Percentiles rank a stretch among this genome's conserved stretches.
Conservation (phyloP, 495 filamentous ascomycete genomes). For the Aspergillus diversus region DNA sequence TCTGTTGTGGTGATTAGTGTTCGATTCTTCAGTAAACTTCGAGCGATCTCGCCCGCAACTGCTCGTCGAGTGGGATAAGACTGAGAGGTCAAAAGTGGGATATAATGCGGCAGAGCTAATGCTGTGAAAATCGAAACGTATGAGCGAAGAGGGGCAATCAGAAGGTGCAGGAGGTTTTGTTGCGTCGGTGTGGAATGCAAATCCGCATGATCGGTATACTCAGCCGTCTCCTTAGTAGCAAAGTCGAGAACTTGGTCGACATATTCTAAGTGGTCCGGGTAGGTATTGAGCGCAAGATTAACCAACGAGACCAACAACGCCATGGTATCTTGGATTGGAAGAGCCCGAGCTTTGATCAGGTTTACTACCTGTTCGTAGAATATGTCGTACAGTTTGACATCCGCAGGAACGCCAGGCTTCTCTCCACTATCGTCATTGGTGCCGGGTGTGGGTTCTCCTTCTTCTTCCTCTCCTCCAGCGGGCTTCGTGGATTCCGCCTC, state of each 20-base stretch:
- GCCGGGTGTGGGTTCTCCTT: constrained; percentile 27
- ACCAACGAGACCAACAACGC: constrained; percentile 88
- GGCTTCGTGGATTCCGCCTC: constrained; percentile 27
- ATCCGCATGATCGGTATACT: constrained; percentile 91
- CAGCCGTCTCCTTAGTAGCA: constrained; percentile 82
- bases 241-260: constrained; percentile 93
- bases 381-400: constrained; percentile 92
- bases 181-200: constrained; percentile 87
- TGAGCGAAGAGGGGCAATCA: constrained; percentile 83
- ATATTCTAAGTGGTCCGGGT: constrained; percentile 89
- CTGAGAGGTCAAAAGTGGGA: constrained; percentile 86
- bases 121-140: constrained; percentile 95
- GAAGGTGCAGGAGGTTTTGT: constrained; percentile 82
- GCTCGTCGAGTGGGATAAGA: constrained; percentile 91
- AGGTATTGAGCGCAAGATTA: constrained; percentile 93
- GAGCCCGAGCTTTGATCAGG: constrained; percentile 83
- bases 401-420: constrained; percentile 72
- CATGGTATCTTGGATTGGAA: constrained; percentile 93
- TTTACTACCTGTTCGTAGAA: constrained; percentile 97
- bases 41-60: constrained; percentile 84
- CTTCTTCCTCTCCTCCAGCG: constrained; percentile 18
- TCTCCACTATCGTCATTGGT: constrained; percentile 23
- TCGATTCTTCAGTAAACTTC: constrained; percentile 76
- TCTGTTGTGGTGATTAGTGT: constrained; percentile 74
- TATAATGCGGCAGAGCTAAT: constrained; percentile 84